A percentile compares a stretch with the other conserved stretches of the same genome.
Evolutionary conservation across 106 monocot genomes (phyloP).

Genomic region (Ottelia alismoides): DNA sequence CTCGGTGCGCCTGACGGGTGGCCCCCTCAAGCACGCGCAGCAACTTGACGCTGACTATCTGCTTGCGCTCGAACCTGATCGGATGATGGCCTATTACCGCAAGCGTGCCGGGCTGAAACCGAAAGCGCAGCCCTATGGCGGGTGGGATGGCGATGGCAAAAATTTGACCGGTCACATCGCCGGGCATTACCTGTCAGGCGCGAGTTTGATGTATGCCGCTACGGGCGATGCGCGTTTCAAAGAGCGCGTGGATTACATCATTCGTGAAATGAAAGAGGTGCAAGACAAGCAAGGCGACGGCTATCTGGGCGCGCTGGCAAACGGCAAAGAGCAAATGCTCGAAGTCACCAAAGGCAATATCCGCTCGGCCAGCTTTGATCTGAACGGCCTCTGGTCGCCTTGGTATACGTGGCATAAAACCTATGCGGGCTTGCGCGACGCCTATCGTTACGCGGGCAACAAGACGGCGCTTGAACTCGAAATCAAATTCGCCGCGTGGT

Average conservation of each 20-base stretch:
- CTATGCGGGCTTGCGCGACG: background rate
- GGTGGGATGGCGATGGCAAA: background rate
- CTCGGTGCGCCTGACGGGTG: background rate
- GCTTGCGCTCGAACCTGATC: background rate
- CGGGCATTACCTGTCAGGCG: background rate
- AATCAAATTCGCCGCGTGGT: background rate
- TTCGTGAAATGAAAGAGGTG: background rate
- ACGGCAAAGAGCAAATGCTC: background rate
- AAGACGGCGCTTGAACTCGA: background rate
- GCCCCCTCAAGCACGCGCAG: background rate
- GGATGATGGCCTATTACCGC: background rate
- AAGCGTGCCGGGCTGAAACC: background rate
- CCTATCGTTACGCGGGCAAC: background rate
- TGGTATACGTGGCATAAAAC: background rate
- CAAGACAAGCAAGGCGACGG: background rate
- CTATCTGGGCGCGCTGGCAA: background rate
- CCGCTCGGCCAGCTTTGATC: background rate
- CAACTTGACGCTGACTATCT: background rate
- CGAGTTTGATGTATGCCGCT: background rate
- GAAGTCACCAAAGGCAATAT: background rate
- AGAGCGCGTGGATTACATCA: background rate
- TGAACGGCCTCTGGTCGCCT: background rate
- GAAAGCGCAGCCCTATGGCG: background rate
- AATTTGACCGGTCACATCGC: background rate
- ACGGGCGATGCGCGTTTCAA: background rate